phyloP scores from a whole-genome alignment of 306 rosid genomes.

The Rosa chinensis region DNA sequence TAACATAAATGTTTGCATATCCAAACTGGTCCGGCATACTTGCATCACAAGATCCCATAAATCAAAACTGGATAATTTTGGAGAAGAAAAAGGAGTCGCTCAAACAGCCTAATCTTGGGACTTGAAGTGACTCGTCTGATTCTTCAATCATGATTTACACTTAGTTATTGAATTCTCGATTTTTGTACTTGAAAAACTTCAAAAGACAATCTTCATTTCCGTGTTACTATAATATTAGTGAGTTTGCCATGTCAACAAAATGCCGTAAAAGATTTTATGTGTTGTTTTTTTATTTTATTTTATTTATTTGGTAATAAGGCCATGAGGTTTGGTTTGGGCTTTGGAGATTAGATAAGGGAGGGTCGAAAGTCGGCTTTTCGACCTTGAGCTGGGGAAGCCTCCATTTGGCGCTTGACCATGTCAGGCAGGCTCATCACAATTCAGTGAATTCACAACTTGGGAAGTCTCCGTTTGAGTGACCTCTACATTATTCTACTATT shows the following conservation, averaged over 20 bases:
- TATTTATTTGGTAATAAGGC: background rate
- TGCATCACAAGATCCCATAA: background rate
- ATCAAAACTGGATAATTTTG: background rate
- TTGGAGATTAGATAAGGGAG: background rate
- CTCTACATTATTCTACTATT: background rate
- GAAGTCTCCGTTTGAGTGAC: background rate
- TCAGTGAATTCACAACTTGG: background rate
- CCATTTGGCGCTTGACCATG: conserved; percentile 3
- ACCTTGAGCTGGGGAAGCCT: background rate
- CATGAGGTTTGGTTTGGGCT: background rate
- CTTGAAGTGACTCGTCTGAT: background rate
- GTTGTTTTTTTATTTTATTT: background rate
- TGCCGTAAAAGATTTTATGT: accelerated
- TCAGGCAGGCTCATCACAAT: conserved; percentile 15
- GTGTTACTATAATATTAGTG: too few relatives aligned
- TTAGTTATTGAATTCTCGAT: background rate
- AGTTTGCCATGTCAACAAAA: background rate
- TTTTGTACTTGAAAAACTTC: background rate
- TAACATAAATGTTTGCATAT: background rate
- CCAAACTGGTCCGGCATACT: background rate
- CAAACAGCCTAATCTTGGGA: background rate
- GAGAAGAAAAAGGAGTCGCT: background rate
- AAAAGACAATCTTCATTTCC: background rate
- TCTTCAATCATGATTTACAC: background rate
- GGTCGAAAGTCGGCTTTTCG: background rate